These are phyloP conservation scores for Fusarium mexicanum DNA, from an alignment of 2,329 filamentous ascomycete species.

Conservation along the genomic window DNA sequence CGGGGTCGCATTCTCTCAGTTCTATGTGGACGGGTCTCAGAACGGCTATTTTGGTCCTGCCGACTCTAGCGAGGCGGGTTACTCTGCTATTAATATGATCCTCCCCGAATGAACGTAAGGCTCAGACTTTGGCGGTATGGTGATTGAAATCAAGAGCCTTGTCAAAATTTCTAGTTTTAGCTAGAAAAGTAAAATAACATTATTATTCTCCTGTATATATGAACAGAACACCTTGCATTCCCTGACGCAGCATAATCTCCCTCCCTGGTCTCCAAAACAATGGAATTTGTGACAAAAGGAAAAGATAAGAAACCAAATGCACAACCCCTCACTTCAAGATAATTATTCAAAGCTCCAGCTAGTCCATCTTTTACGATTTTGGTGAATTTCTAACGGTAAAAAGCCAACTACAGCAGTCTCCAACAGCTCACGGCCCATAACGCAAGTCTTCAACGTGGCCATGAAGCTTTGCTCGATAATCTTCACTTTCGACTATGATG, in stretches of 20 bases:
- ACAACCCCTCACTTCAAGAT: rapidly evolving
- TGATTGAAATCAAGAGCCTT: not conserved
- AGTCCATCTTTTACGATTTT: not conserved
- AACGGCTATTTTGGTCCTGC: not conserved
- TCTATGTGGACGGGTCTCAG: not conserved
- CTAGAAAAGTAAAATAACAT: not conserved
- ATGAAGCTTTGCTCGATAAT: not conserved
- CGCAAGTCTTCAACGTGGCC: not conserved
- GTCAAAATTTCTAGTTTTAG: too few relatives aligned
- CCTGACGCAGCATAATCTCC: rapidly evolving
- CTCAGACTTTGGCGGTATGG: rapidly evolving
- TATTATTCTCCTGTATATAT: not conserved
- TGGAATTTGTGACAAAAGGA: rapidly evolving
- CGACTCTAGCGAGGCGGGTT: not conserved
- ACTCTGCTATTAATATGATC: not conserved
- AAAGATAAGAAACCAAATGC: not conserved
- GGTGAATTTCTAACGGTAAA: not conserved
- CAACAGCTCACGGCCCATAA: not conserved
- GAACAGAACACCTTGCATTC: rapidly evolving
- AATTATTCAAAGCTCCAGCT: rapidly evolving
- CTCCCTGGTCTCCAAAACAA: not conserved
- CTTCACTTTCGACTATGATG: not conserved
- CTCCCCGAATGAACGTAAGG: not conserved
- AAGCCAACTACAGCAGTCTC: not conserved
- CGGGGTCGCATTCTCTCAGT: rapidly evolving